phyloP scores from a whole-genome alignment of 2,329 filamentous ascomycete genomes.

The Emmonsiellopsis sp. region DNA sequence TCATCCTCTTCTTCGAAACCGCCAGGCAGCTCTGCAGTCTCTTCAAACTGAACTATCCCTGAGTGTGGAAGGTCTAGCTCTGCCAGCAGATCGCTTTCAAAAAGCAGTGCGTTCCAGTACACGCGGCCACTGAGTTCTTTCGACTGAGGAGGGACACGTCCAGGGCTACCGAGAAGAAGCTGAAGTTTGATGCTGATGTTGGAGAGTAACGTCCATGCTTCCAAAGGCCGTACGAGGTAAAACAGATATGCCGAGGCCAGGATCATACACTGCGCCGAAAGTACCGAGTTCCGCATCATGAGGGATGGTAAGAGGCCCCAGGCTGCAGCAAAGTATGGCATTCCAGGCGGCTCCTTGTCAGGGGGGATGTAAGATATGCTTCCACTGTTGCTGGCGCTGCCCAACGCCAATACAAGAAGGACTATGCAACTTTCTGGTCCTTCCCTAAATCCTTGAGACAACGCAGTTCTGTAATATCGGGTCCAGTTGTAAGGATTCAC shows the following conservation, averaged over 20 bases:
- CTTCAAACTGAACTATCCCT: slow-evolving; percentile 72
- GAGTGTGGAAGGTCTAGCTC: slow-evolving; percentile 75
- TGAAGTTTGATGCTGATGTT: slow-evolving; percentile 75
- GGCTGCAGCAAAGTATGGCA: slow-evolving; percentile 71
- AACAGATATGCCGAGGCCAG: slow-evolving; percentile 74
- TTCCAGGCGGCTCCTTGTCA: slow-evolving; percentile 61
- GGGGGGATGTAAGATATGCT: slow-evolving; percentile 65
- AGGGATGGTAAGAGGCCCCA: slow-evolving; percentile 69
- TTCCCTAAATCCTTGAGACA: slow-evolving; percentile 66
- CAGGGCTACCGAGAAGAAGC: slow-evolving; percentile 64
- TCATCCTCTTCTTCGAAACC: slow-evolving; percentile 64
- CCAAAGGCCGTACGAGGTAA: slow-evolving; percentile 69
- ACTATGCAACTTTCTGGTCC: slow-evolving; percentile 77
- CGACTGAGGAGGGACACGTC: slow-evolving; percentile 59
- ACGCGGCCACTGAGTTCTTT: slow-evolving; percentile 66
- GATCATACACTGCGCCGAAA: slow-evolving; percentile 71
- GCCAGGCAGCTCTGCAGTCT: slow-evolving; percentile 66
- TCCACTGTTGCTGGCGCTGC: slow-evolving; percentile 63
- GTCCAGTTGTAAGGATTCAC: slow-evolving; percentile 76
- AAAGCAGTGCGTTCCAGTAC: slow-evolving; percentile 75
- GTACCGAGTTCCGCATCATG: slow-evolving; percentile 69
- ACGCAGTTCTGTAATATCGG: slow-evolving; percentile 62
- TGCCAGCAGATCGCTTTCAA: slow-evolving; percentile 69
- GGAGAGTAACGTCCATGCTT: slow-evolving; percentile 73
- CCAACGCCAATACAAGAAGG: slow-evolving; percentile 65